Evolutionary conservation across 1,139 yeast genomes (phyloP).

Genomic region (Arxiozyma slooffiae): DNA sequence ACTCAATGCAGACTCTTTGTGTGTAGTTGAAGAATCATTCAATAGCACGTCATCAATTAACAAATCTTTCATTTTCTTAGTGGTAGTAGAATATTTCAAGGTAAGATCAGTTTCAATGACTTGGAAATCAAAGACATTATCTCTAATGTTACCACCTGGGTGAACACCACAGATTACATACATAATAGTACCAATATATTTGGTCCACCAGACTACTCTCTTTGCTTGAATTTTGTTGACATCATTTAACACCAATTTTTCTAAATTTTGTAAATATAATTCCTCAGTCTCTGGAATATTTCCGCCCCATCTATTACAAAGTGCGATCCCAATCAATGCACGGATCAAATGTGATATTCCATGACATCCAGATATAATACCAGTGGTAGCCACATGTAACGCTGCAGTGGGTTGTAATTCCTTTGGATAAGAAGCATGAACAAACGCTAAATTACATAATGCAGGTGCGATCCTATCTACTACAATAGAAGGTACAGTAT

Average conservation of each 20-base stretch:
- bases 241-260: conserved; percentile 39
- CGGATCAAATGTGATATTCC: conserved; percentile 59
- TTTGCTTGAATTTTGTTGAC: conserved; percentile 38
- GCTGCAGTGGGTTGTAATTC: conserved; percentile 66
- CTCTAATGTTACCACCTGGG: conserved; percentile 63
- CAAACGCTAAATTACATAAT: conserved; percentile 56
- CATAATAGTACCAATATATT: conserved; percentile 56
- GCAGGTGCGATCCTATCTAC: conserved; percentile 52
- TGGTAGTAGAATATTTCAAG: neutral
- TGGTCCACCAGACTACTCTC: conserved; percentile 52
- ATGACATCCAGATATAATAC: conserved; percentile 58
- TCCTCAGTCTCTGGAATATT: conserved; percentile 50
- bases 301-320: conserved; percentile 70
- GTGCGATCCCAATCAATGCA: conserved; percentile 55
- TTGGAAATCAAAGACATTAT: conserved; percentile 39
- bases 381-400: conserved; percentile 55
- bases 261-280: conserved; percentile 36
- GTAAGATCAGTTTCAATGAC: conserved; percentile 25
- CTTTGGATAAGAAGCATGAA: conserved; percentile 60
- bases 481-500: conserved; percentile 47
- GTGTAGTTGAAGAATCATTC: neutral
- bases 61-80: conserved; percentile 15
- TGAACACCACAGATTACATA: conserved; percentile 64
- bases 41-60: conserved; percentile 20
- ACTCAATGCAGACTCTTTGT: neutral